A percentile compares a stretch with the other conserved stretches of the same genome.
phyloP scores from a whole-genome alignment of 2,329 filamentous ascomycete species.

The Penicillium sp. region DNA sequence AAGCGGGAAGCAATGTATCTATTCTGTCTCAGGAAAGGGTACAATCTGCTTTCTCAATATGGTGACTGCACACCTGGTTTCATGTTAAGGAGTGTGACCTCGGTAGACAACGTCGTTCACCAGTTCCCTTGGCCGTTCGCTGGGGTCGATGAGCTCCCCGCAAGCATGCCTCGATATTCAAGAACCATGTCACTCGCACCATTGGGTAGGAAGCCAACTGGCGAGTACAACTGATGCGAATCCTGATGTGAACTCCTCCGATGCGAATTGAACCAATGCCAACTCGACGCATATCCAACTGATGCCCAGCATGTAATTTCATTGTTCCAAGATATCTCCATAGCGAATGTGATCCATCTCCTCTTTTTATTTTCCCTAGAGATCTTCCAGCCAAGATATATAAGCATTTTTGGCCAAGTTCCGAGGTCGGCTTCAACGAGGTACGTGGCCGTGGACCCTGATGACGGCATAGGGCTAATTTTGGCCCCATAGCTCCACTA shows the following conservation, averaged over 20 bases:
- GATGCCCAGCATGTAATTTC: not conserved
- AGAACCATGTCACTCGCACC: not conserved
- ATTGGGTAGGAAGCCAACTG: not conserved
- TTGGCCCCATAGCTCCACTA: not conserved
- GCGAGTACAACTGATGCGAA: not conserved
- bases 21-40: not conserved
- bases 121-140: not conserved
- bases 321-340: not conserved
- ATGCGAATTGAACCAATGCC: not conserved
- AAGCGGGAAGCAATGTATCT: not conserved
- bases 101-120: not conserved
- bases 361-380: not conserved
- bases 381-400: not conserved
- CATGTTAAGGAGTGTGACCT: not conserved
- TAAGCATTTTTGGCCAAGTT: not conserved
- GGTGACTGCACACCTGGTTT: not conserved
- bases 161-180: not conserved
- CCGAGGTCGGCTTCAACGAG: not conserved
- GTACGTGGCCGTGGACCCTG: not conserved
- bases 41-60: not conserved
- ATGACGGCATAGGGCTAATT: conserved; percentile 1
- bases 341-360: not conserved
- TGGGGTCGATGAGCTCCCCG: not conserved
- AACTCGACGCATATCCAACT: not conserved
- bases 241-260: not conserved